These are phyloP conservation scores for Nicotiana rustica DNA, from an alignment of 305 asterid genomes.

Conservation along the genomic window DNA sequence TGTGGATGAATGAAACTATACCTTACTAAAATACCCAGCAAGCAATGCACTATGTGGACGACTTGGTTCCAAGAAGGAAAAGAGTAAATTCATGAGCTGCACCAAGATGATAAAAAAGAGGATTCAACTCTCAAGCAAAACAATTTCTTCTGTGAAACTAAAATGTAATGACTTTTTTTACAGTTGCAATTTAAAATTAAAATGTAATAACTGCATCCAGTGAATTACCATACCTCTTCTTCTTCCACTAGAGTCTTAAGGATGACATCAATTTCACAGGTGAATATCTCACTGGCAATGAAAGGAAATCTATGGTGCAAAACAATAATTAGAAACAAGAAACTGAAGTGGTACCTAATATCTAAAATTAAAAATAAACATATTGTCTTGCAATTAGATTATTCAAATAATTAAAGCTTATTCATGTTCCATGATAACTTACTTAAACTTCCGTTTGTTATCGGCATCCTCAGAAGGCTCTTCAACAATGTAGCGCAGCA, in stretches of 20 bases:
- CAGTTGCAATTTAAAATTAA: conserved; percentile 33
- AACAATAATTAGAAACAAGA: conserved; percentile 34
- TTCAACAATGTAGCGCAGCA: conserved; percentile 80
- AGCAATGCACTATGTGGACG: conserved; percentile 85
- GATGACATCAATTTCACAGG: conserved; percentile 98
- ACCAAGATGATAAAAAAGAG: conserved; percentile 42
- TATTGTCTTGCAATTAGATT: not conserved
- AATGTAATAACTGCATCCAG: conserved; percentile 40
- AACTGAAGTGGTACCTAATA: conserved; percentile 35
- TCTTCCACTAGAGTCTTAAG: conserved; percentile 95
- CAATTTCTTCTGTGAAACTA: conserved; percentile 34
- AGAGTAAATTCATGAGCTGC: conserved; percentile 94
- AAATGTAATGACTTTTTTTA: conserved; percentile 30
- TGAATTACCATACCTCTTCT: conserved; percentile 73
- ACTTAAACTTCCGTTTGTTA: conserved; percentile 86
- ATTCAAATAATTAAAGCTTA: conserved; percentile 28
- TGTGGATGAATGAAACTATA: conserved; percentile 42
- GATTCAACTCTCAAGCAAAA: conserved; percentile 40
- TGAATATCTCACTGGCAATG: conserved; percentile 94
- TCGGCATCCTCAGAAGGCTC: conserved; percentile 90
- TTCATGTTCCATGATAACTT: conserved; percentile 42
- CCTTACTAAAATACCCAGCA: conserved; percentile 99
- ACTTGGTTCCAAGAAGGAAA: conserved; percentile 92
- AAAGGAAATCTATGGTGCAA: conserved; percentile 82
- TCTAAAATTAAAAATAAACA: conserved; percentile 9